Conservation (phyloP, 805 yeast species). For the Pichia nanzhaoensis region DNA sequence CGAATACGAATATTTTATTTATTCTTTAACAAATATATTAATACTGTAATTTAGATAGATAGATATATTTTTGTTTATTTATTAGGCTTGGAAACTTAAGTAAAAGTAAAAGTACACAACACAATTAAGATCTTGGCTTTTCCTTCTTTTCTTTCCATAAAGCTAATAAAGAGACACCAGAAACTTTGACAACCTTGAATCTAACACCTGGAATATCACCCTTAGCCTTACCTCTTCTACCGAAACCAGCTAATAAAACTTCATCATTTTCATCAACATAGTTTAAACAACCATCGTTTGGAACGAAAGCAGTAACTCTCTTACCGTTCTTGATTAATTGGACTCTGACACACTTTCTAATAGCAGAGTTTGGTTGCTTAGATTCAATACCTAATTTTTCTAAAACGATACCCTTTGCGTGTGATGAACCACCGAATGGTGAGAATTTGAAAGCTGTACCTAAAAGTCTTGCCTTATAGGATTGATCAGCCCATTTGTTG, state of each 20-base stretch:
- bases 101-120: conserved; percentile 1
- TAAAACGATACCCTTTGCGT: conserved; percentile 99
- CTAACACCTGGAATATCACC: conserved; percentile 99
- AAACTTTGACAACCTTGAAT: conserved; percentile 99
- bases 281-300: conserved; percentile 99
- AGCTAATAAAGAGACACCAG: conserved; percentile 99
- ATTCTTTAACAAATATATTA: not conserved
- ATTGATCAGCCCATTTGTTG: conserved; percentile 99
- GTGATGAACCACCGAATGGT: conserved; percentile 99
- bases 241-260: conserved; percentile 99
- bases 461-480: conserved; percentile 97
- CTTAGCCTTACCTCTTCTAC: conserved; percentile 99
- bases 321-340: conserved; percentile 99
- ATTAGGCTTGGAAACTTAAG: conserved; percentile 1
- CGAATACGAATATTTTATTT: too few species aligned
- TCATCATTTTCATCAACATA: conserved; percentile 99
- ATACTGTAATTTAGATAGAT: not conserved
- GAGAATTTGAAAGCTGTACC: conserved; percentile 99
- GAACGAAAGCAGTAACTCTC: conserved; percentile 99
- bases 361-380: conserved; percentile 99
- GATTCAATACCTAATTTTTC: conserved; percentile 99
- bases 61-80: conserved; percentile 3
- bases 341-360: conserved; percentile 99
- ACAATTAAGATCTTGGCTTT: conserved; percentile 94
- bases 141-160: conserved; percentile 99